phyloP scores from a whole-genome alignment of 2,329 filamentous ascomycete species.

The Lasiodiplodia gonubiensis region DNA sequence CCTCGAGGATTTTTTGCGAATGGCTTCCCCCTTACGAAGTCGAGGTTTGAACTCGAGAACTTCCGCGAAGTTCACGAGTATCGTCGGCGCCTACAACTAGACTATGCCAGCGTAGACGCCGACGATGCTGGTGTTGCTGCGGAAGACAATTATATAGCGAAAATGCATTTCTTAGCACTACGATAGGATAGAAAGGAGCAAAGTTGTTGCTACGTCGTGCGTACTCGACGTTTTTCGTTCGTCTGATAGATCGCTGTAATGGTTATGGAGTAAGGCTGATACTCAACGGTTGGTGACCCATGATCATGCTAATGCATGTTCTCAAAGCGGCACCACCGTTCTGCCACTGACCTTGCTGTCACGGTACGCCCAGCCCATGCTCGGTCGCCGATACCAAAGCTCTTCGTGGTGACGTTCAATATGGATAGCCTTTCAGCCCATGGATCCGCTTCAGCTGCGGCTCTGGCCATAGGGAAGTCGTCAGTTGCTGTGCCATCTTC shows the following conservation, averaged over 20 bases:
- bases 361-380: slow-evolving; percentile 58
- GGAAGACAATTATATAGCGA: background rate
- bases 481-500: slow-evolving; percentile 59
- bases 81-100: background rate
- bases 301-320: background rate
- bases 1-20: too few relatives aligned
- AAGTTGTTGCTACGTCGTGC: background rate
- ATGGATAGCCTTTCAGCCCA: slow-evolving; percentile 57
- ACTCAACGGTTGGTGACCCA: background rate
- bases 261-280: background rate
- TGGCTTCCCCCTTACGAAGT: too few relatives aligned
- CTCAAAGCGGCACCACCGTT: slow-evolving; percentile 51
- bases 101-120: background rate
- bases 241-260: too few relatives aligned
- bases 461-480: slow-evolving; percentile 28
- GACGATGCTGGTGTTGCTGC: background rate
- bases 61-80: too few relatives aligned
- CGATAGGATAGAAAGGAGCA: background rate
- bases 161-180: background rate
- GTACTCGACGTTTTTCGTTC: too few relatives aligned
- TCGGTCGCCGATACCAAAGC: slow-evolving; percentile 45
- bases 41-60: too few relatives aligned
- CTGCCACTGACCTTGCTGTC: slow-evolving; percentile 49
- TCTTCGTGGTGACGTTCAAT: slow-evolving; percentile 53
- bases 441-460: slow-evolving; percentile 34